Evolutionary conservation across 1,284 basidiomycete species (phyloP).

Genomic region (Crepidotus sp.): DNA sequence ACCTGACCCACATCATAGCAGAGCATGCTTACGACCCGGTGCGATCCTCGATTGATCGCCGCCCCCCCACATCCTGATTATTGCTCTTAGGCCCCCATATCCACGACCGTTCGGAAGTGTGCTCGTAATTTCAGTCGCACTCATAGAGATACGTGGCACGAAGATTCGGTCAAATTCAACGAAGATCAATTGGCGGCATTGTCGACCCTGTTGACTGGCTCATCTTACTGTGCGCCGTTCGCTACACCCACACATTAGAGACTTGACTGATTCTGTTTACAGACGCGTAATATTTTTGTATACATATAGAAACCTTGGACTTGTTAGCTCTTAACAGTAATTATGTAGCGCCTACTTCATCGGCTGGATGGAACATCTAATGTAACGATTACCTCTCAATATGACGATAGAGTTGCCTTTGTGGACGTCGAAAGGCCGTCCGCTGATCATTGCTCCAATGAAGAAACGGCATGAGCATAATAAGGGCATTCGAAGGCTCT

Average conservation of each 20-base stretch:
- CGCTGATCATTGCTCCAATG: too few relatives aligned
- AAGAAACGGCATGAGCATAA: too few relatives aligned
- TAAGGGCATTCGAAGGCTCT: neutral
- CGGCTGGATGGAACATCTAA: conserved; percentile 5
- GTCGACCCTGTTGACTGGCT: conserved; percentile 64
- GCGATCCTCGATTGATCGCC: conserved; percentile 20
- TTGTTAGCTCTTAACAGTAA: conserved; percentile 5
- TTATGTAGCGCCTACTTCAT: conserved; percentile 1
- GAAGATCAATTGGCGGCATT: conserved; percentile 65
- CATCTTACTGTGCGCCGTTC: conserved; percentile 53
- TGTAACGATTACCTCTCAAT: neutral
- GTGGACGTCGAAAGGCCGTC: too few relatives aligned
- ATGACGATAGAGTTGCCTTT: neutral
- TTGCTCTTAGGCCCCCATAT: conserved; percentile 52
- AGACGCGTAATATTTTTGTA: conserved; percentile 13
- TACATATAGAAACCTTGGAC: conserved; percentile 6
- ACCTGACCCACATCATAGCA: conserved; percentile 60
- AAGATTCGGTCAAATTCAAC: conserved; percentile 68
- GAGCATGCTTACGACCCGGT: conserved; percentile 79
- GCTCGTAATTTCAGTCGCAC: conserved; percentile 71
- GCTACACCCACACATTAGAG: too few relatives aligned
- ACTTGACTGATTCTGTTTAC: neutral
- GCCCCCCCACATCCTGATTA: neutral
- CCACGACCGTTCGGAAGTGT: conserved; percentile 63
- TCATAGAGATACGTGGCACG: conserved; percentile 79